Evolutionary conservation across 2,329 filamentous ascomycete species (phyloP).

Genomic region (Tolypocladium nubicola): DNA sequence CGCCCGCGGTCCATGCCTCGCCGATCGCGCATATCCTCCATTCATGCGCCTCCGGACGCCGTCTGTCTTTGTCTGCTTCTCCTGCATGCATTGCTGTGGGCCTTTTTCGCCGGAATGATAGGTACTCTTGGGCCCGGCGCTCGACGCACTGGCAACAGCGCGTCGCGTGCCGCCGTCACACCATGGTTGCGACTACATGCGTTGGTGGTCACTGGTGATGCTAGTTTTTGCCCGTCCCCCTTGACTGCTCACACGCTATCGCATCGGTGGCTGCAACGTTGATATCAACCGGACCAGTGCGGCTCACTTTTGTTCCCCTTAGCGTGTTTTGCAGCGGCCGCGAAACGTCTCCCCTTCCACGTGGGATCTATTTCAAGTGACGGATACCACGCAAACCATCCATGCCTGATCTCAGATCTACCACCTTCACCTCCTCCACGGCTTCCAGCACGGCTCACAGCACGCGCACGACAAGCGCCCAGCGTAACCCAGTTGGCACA

Average conservation of each 20-base stretch:
- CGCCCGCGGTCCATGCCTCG: neutral
- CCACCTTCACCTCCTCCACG: neutral
- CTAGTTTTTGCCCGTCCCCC: neutral
- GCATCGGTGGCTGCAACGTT: neutral
- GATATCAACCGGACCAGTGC: neutral
- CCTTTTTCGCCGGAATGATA: neutral
- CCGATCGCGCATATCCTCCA: neutral
- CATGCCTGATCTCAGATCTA: neutral
- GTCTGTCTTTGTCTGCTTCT: neutral
- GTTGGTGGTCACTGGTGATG: neutral
- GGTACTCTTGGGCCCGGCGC: neutral
- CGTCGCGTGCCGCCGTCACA: neutral
- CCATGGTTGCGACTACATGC: neutral
- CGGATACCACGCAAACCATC: neutral
- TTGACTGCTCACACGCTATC: neutral
- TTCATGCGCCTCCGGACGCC: neutral
- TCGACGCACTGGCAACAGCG: neutral
- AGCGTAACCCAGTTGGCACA: neutral
- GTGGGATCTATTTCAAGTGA: slow-evolving; percentile 1
- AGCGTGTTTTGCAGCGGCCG: no score
- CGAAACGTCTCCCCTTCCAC: neutral
- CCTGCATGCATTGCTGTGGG: neutral
- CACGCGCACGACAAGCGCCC: no score
- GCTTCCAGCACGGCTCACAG: neutral
- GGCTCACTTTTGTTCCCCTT: neutral